These are phyloP conservation scores for Ceratocystis ficicola DNA, from an alignment of 2,329 filamentous ascomycete genomes.

Conservation along the genomic window DNA sequence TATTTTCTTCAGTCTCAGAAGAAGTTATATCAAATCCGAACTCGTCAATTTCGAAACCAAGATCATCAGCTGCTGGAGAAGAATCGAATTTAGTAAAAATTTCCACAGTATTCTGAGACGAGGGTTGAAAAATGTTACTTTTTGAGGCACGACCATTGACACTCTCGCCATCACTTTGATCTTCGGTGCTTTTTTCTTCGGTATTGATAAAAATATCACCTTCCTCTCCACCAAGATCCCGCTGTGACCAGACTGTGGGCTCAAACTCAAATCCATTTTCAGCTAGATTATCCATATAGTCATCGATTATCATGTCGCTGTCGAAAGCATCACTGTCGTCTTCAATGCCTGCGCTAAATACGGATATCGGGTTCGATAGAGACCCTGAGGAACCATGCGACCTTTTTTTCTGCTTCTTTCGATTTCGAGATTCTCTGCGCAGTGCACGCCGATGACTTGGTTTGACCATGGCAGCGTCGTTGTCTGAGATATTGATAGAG, in stretches of 20 bases:
- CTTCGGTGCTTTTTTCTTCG: neutral
- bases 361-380: neutral
- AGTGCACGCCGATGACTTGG: constrained; percentile 14
- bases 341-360: neutral
- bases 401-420: constrained; percentile 22
- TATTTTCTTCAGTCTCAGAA: neutral
- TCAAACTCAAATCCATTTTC: constrained; percentile 42
- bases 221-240: constrained; percentile 26
- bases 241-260: constrained; percentile 45
- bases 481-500: neutral
- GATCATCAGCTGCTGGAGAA: constrained; percentile 42
- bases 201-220: constrained; percentile 24
- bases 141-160: neutral
- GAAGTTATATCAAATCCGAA: neutral
- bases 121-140: neutral
- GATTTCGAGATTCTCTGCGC: constrained; percentile 22
- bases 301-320: constrained; percentile 27
- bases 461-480: constrained; percentile 17
- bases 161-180: neutral
- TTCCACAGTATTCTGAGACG: neutral
- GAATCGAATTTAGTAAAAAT: neutral
- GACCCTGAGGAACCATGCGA: neutral
- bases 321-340: constrained; percentile 9
- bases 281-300: constrained; percentile 59
- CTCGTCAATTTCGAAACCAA: constrained; percentile 44